These are phyloP conservation scores for Emergomyces pasteurianus DNA, from an alignment of 2,329 filamentous ascomycete species.

Conservation along the genomic window DNA sequence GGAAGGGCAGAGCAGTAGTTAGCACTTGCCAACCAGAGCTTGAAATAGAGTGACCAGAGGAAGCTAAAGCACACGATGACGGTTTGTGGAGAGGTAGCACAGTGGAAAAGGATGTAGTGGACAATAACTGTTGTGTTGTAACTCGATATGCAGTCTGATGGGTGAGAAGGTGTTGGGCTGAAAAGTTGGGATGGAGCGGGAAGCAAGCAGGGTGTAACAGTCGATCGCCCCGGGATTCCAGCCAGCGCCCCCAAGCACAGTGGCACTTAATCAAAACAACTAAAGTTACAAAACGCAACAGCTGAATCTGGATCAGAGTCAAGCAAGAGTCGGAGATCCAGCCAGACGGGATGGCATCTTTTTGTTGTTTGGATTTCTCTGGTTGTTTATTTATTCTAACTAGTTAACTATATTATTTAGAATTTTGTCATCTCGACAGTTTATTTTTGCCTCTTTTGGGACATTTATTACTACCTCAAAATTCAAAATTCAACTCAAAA, in stretches of 20 bases:
- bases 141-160: neutral
- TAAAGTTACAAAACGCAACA: no score
- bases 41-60: neutral
- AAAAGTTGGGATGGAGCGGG: no score
- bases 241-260: neutral
- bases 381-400: no score
- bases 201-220: no score
- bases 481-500: neutral
- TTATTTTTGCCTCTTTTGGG: no score
- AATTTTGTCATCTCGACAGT: no score
- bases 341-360: no score
- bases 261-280: neutral
- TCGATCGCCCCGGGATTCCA: neutral
- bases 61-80: neutral
- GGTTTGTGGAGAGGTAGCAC: neutral
- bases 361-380: no score
- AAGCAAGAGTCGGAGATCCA: neutral
- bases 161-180: no score
- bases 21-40: neutral
- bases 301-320: neutral
- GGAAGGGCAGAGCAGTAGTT: neutral
- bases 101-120: neutral
- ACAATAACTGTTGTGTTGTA: neutral
- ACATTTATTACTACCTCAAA: no score
- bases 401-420: no score